Base-by-base conservation (phyloP, 2,329 filamentous ascomycete genomes). In the Nemania sp. region DNA sequence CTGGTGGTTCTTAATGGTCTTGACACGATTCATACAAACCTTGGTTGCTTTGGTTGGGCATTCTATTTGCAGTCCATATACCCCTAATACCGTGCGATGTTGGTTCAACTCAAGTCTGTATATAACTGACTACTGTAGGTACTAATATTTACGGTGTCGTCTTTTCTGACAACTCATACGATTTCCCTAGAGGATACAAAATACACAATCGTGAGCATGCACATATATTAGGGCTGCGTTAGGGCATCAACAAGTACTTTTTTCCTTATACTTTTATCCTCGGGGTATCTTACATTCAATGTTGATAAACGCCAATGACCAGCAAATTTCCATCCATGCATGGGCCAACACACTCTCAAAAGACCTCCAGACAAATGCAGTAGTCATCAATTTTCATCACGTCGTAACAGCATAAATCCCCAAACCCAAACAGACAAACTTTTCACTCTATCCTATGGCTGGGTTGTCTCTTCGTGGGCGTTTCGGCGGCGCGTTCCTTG, bases 241-340 rank as follows among this genome's bases (percentile, higher is more conserved):
- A 40, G 3, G 19, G 19, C 9, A 17, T n/a, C n/a, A n/a, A n/a
- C n/a, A n/a, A n/a, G n/a, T n/a, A n/a, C n/a, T n/a, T n/a, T n/a
- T n/a, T n/a, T n/a, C n/a, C n/a, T n/a, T n/a, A n/a, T n/a, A n/a
- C n/a, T n/a, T n/a, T 24, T 31, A 30, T 44, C 48, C 33, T 39
- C n/a, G 28, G 56, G 56, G 49, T 59, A 59, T 59, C 49, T 56
- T 41, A 24, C 19, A 45, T 34, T n/a, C n/a, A n/a, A n/a, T n/a
- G n/a, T n/a, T n/a, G n/a, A n/a, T n/a, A n/a, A 49, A 44, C 36
- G 43, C 41, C 26, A 53, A 12, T 33, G 41, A 33, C 44, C 30
- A 17, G 23, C 6, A 36, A 12, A 24, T 26, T 11, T 12, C n/a
- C 19, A 22, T 24, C 30, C 43, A 19, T 15, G 19, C 9, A 22